Conservation (phyloP, 345 rosid genomes). For the Streptanthus diversifolius region DNA sequence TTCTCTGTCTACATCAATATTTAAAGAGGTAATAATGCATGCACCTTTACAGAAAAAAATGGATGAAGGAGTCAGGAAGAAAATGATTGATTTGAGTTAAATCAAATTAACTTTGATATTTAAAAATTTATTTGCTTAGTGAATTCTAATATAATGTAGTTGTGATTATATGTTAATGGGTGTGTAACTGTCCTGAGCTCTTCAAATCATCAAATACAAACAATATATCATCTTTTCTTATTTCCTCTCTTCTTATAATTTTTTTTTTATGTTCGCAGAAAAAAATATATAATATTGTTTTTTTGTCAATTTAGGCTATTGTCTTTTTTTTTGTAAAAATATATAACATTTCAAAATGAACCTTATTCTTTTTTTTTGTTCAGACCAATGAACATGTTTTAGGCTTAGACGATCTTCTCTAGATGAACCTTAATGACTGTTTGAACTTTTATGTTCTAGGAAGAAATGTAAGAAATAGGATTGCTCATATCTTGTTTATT, state of each 20-base stretch:
- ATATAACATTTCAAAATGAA: too few species aligned
- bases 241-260: neutral
- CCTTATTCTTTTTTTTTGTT: neutral
- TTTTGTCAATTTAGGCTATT: too few species aligned
- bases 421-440: neutral
- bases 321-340: too few species aligned
- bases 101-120: neutral
- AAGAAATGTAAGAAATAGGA: slow-evolving; percentile 8
- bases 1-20: neutral
- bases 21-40: neutral
- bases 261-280: too few species aligned
- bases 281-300: too few species aligned
- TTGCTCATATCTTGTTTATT: slow-evolving; percentile 40
- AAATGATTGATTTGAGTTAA: neutral
- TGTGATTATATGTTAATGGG: neutral
- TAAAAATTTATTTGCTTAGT: neutral
- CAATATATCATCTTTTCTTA: neutral
- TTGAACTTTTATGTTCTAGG: neutral
- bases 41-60: neutral
- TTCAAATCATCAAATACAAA: neutral
- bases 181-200: neutral
- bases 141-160: neutral
- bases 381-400: neutral
- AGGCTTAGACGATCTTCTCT: neutral
- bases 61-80: neutral